phyloP scores from a whole-genome alignment of 257 asterid genomes.

The Nemophila menziesii region DNA sequence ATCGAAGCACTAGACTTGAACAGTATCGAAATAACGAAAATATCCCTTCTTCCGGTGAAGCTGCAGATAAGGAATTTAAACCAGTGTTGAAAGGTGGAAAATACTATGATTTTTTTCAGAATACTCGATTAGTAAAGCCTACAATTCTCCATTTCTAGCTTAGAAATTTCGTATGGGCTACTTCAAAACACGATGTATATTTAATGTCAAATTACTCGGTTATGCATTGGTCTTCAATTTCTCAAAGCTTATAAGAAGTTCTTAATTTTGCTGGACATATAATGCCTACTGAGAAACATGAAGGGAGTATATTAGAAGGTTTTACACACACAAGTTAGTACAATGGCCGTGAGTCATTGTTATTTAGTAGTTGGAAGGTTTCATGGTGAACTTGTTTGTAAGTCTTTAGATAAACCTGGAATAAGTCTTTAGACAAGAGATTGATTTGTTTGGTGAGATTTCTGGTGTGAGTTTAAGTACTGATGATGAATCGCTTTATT shows the following conservation, averaged over 20 bases:
- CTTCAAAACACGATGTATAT: slow-evolving; percentile 71
- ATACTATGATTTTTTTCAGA: slow-evolving; percentile 55
- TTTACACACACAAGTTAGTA: slow-evolving; percentile 58
- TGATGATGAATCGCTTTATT: slow-evolving; percentile 49
- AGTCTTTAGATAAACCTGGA: slow-evolving; percentile 71
- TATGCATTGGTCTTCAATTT: slow-evolving; percentile 69
- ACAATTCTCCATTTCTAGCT: slow-evolving; percentile 80
- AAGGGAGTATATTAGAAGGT: slow-evolving; percentile 62
- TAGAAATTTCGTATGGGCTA: slow-evolving; percentile 73
- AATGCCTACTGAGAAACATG: slow-evolving; percentile 52
- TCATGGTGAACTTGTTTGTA: slow-evolving; percentile 66
- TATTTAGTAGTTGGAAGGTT: slow-evolving; percentile 65
- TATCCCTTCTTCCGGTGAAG: slow-evolving; percentile 47
- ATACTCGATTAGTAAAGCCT: slow-evolving; percentile 73
- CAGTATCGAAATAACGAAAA: slow-evolving; percentile 60
- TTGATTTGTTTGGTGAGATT: slow-evolving; percentile 71
- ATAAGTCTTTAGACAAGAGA: slow-evolving; percentile 63
- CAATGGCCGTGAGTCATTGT: slow-evolving; percentile 54
- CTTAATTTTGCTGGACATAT: slow-evolving; percentile 56
- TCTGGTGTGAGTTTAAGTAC: slow-evolving; percentile 59
- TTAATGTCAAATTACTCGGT: slow-evolving; percentile 51
- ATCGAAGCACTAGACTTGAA: slow-evolving; percentile 53
- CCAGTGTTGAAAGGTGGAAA: slow-evolving; percentile 38
- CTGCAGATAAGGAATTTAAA: slow-evolving; percentile 39
- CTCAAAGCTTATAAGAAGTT: slow-evolving; percentile 51